Percentiles rank a stretch among this genome's conserved stretches.
phyloP scores from a whole-genome alignment of 345 rosid genomes.

The Moringa oleifera region DNA sequence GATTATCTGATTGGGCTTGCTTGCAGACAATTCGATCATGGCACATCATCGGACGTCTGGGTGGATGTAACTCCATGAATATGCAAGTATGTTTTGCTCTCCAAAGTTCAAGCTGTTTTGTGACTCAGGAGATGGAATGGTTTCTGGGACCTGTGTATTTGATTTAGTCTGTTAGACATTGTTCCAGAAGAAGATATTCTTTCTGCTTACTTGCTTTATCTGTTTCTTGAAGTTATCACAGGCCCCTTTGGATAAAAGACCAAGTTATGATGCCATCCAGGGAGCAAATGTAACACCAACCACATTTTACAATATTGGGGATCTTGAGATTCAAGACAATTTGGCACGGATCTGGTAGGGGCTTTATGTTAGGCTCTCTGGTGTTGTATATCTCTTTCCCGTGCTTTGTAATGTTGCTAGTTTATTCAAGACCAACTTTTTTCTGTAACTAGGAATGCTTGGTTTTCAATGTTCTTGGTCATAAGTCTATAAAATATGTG shows the following conservation, averaged over 20 bases:
- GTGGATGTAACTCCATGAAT: conserved; percentile 97
- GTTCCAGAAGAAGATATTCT: background rate
- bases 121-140: background rate
- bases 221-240: conserved; percentile 59
- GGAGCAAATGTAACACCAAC: conserved; percentile 84
- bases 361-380: conserved; percentile 3
- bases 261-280: conserved; percentile 65
- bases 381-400: background rate
- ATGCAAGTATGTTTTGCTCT: conserved; percentile 61
- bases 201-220: conserved; percentile 5
- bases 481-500: conserved; percentile 10
- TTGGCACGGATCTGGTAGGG: conserved; percentile 75
- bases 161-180: background rate
- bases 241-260: conserved; percentile 63
- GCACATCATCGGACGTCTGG: conserved; percentile 94
- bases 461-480: conserved; percentile 1
- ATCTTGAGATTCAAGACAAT: conserved; percentile 87
- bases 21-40: conserved; percentile 84
- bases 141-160: background rate
- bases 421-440: background rate
- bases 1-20: conserved; percentile 10
- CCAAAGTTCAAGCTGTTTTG: background rate
- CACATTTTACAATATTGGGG: conserved; percentile 85
- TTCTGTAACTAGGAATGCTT: conserved; percentile 4
- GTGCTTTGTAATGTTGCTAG: background rate